phyloP scores from a whole-genome alignment of 768 basidiomycete species.

The Russula sp. region DNA sequence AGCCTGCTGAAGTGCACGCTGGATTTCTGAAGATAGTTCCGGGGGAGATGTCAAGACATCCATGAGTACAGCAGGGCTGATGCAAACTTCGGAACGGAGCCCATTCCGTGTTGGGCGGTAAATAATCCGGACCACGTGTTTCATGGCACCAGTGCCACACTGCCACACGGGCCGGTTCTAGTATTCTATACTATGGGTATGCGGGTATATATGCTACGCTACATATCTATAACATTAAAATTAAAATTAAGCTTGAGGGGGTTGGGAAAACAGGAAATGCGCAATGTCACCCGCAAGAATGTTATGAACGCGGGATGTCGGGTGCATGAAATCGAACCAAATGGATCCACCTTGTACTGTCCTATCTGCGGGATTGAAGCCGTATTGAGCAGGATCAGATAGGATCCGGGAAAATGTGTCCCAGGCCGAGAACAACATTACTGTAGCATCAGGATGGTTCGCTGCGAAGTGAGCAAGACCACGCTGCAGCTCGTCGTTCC shows the following conservation, averaged over 20 bases:
- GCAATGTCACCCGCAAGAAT: slow-evolving; percentile 25
- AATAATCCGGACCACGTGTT: slow-evolving; percentile 19
- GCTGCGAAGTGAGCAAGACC: slow-evolving; percentile 29
- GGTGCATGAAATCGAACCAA: slow-evolving; percentile 29
- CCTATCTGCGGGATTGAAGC: slow-evolving; percentile 26
- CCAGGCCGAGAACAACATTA: slow-evolving; percentile 33
- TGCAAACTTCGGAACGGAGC: slow-evolving; percentile 9
- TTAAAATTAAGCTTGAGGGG: slow-evolving; percentile 19
- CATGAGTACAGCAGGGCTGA: slow-evolving; percentile 21
- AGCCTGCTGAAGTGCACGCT: slow-evolving; percentile 51
- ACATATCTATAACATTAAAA: background rate
- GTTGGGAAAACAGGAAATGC: slow-evolving; percentile 19
- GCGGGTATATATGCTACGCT: background rate
- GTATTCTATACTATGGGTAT: background rate
- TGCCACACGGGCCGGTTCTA: background rate
- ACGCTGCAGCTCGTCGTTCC: slow-evolving; percentile 23
- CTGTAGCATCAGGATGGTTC: slow-evolving; percentile 32
- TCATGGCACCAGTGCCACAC: background rate
- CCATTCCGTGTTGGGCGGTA: background rate
- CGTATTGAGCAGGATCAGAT: slow-evolving; percentile 30
- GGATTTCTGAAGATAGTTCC: slow-evolving; percentile 44
- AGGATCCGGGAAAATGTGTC: slow-evolving; percentile 33
- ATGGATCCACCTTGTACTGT: slow-evolving; percentile 20
- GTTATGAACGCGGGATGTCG: slow-evolving; percentile 23
- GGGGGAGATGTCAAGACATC: slow-evolving; percentile 19